These are phyloP conservation scores for Sporothrix protearum DNA, from an alignment of 2,329 filamentous ascomycete genomes.

Conservation along the genomic window DNA sequence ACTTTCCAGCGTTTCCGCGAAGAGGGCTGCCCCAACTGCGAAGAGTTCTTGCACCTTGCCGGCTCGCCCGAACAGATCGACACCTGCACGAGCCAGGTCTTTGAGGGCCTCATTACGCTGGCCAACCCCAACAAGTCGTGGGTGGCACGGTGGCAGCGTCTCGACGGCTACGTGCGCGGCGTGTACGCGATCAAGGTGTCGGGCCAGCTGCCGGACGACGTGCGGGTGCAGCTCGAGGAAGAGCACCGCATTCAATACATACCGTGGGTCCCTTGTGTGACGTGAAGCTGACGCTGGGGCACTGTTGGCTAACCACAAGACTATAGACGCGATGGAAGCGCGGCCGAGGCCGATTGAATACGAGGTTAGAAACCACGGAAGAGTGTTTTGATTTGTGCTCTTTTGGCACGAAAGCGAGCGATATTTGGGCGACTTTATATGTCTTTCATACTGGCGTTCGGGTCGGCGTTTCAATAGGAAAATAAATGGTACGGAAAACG, in stretches of 20 bases:
- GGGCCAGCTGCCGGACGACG: constrained; percentile 68
- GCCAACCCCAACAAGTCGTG: constrained; percentile 80
- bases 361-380: background rate
- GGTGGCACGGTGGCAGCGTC: constrained; percentile 94
- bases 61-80: constrained; percentile 76
- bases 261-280: constrained; percentile 47
- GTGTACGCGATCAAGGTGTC: constrained; percentile 95
- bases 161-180: constrained; percentile 82
- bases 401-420: constrained; percentile 17
- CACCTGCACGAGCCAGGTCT: constrained; percentile 93
- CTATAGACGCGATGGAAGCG: constrained; percentile 53
- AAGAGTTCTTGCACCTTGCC: constrained; percentile 80
- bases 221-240: constrained; percentile 58
- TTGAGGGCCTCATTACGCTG: constrained; percentile 85
- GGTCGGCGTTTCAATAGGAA: background rate
- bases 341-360: constrained; percentile 44
- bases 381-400: background rate
- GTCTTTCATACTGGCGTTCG: constrained; percentile 11
- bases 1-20: constrained; percentile 81
- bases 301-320: constrained; percentile 6
- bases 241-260: constrained; percentile 63
- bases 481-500: background rate
- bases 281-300: constrained; percentile 3
- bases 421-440: background rate
- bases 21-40: constrained; percentile 94